Conservation (phyloP, 345 rosid species). For the Firmiana major region DNA sequence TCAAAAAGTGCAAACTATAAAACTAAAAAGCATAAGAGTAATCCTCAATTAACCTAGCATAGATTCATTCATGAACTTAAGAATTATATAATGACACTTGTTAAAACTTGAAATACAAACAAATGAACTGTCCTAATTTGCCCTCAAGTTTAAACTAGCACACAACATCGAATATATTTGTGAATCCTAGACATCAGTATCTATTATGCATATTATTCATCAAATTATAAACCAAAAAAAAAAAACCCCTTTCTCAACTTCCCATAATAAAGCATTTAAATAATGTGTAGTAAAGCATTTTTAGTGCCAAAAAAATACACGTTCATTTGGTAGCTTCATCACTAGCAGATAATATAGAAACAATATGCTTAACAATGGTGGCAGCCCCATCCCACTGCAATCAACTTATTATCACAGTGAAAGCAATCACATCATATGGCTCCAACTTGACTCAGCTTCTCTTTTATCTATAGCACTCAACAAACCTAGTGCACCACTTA, state of each 20-base stretch:
- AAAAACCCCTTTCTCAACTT: neutral
- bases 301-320: neutral
- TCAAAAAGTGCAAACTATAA: neutral
- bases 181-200: neutral
- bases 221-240: neutral
- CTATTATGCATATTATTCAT: neutral
- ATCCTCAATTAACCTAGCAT: neutral
- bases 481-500: neutral
- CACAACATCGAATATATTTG: neutral
- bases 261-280: neutral
- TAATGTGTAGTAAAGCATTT: neutral
- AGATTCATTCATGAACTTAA: neutral
- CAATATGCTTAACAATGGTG: neutral
- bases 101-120: neutral
- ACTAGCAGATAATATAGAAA: neutral
- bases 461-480: neutral
- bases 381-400: neutral
- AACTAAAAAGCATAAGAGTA: neutral
- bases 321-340: constrained; percentile 1
- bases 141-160: neutral
- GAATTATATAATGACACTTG: neutral
- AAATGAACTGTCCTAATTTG: neutral
- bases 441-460: constrained; percentile 5
- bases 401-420: neutral
- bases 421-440: neutral